Conservation (phyloP, 108 stramenopile genomes). For the Skeletonema marinoi region DNA sequence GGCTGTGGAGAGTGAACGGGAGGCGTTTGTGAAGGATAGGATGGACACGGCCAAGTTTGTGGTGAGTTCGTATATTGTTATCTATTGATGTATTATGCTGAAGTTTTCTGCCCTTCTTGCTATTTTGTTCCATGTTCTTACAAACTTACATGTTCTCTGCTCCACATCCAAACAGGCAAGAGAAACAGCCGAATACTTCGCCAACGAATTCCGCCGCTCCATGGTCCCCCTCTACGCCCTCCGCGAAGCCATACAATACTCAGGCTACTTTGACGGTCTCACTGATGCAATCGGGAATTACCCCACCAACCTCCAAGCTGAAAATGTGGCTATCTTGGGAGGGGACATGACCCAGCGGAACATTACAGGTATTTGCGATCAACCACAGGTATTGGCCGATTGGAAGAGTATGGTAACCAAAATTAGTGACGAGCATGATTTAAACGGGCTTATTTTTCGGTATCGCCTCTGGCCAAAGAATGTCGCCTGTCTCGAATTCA, state of each 20-base stretch:
- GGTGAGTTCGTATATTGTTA: slow-evolving; percentile 17
- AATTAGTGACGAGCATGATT: not conserved
- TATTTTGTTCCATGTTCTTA: too few species aligned
- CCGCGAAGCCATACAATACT: slow-evolving; percentile 24
- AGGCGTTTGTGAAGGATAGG: slow-evolving; percentile 11
- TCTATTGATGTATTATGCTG: not conserved
- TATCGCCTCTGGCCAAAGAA: slow-evolving; percentile 4
- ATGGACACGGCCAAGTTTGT: slow-evolving; percentile 21
- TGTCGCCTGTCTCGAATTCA: not conserved
- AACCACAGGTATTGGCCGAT: not conserved
- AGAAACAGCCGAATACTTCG: slow-evolving; percentile 30
- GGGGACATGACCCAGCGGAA: not conserved
- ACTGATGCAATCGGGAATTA: slow-evolving; percentile 20
- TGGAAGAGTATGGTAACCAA: not conserved
- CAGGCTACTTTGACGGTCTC: slow-evolving; percentile 15
- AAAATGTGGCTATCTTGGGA: not conserved
- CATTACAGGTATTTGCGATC: slow-evolving; percentile 3
- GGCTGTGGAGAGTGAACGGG: slow-evolving; percentile 10
- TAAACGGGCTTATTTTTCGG: not conserved
- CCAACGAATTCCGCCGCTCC: slow-evolving; percentile 26
- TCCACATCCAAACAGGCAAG: not conserved
- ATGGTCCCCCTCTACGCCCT: slow-evolving; percentile 36
- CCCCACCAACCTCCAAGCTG: slow-evolving; percentile 4
- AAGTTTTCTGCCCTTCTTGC: too few species aligned
- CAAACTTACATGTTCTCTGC: too few species aligned